Conservation (phyloP, 306 rosid genomes). For the Vicia faba region DNA sequence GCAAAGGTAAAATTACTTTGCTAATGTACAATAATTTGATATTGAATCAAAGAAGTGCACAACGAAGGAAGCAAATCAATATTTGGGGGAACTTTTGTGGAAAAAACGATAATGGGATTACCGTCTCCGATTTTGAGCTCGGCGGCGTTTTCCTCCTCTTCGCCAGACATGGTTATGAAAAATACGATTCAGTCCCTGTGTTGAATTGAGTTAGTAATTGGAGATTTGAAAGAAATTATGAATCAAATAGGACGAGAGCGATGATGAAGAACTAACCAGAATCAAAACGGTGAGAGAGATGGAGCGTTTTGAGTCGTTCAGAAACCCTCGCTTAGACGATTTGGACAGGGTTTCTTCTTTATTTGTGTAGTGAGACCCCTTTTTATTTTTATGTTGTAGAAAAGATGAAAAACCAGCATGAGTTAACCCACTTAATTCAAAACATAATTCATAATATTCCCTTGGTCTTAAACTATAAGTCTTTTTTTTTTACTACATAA, state of each 20-base stretch:
- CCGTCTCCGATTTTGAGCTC: constrained; percentile 98
- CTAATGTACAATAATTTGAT: neutral
- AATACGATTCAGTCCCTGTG: constrained; percentile 3
- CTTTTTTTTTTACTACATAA: too few species aligned
- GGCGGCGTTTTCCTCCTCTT: constrained; percentile 94
- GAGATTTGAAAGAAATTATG: too few species aligned
- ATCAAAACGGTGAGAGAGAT: neutral
- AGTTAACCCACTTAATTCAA: too few species aligned
- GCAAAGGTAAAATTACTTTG: too few species aligned
- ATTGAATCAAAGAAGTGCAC: neutral
- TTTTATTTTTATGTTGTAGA: too few species aligned
- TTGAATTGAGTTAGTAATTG: neutral
- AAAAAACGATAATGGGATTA: constrained; percentile 20
- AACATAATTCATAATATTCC: too few species aligned
- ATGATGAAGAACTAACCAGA: neutral
- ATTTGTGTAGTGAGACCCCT: too few species aligned
- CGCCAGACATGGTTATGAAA: constrained; percentile 70
- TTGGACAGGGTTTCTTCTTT: too few species aligned
- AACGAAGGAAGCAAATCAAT: too few species aligned
- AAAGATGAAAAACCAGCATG: too few species aligned
- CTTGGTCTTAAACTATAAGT: too few species aligned
- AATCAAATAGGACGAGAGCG: neutral
- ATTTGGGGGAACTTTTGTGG: too few species aligned
- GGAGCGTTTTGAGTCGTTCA: neutral
- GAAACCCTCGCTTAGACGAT: neutral